Evolutionary conservation across 148 eudicot species (phyloP), one percentile per base, ranked within the genome.

Genomic region (Simmondsia chinensis): DNA sequence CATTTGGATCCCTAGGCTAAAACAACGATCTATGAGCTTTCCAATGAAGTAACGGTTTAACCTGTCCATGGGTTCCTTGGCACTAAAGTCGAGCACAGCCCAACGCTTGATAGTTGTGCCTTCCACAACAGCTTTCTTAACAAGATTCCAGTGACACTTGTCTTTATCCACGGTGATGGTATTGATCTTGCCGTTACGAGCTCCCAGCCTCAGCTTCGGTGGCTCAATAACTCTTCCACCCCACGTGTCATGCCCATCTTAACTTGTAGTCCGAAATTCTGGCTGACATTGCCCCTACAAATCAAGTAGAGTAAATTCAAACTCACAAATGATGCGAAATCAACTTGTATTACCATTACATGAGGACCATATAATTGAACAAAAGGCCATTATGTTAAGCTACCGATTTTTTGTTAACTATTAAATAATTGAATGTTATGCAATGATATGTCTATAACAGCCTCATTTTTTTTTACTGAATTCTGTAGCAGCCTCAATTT

Each of bases 71-170:
- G 50, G 47, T 22, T 59, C 70, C 9, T 10, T 1, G 0, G 6
- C 14, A 33, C 60, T 60, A 28, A 84, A 76, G 55, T 80, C 94
- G 5, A 84, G 5, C 45, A 80, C 35, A 22, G 79, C 94, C 94
- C 88, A 84, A 19, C 74, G 68, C 16, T 47, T 60, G 18, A 72
- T 24, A 11, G 70, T 31, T 42, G 52, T 74, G 12, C 79, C 94
- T 16, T 66, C 76, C 20, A 69, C 68, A 4, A 84, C 70, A 6
- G 68, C 49, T 20, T 62, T 76, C 2, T 46, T 31, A 21, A 58
- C 41, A 42, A 84, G 82, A 54, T 77, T 80, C 81, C 84, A 80
- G 14, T 77, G 77, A 43, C 84, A 64, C 26, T 59, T 71, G 7
- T 64, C 72, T 6, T 8, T 35, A 44, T 71, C 73, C 24, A 76